Percentiles rank a stretch among this genome's conserved stretches.
Conservation (phyloP, 306 rosid species). For the Lathyrus oleraceus region DNA sequence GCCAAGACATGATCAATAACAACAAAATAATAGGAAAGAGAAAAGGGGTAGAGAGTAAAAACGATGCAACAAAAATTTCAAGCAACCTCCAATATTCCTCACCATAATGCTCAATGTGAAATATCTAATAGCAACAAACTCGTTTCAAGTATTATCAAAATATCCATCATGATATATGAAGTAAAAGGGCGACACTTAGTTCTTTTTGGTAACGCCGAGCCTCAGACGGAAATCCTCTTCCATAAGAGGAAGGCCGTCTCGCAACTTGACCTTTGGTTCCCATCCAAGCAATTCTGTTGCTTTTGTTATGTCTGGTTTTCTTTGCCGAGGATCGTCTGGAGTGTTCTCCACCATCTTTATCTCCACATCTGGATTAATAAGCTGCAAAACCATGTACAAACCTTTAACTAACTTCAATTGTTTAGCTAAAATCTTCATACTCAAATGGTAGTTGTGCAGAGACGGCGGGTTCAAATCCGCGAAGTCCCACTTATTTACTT, state of each 20-base stretch:
- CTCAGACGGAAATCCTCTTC: slow-evolving; percentile 78
- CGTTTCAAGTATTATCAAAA: slow-evolving; percentile 14
- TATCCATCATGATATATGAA: slow-evolving; percentile 10
- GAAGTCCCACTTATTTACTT: too few species aligned
- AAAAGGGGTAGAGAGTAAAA: not conserved
- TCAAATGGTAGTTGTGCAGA: not conserved
- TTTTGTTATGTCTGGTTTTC: slow-evolving; percentile 77
- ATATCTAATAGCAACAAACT: slow-evolving; percentile 7
- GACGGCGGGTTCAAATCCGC: too few species aligned
- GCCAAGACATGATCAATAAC: not conserved
- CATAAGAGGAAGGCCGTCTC: slow-evolving; percentile 83
- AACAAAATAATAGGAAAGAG: not conserved
- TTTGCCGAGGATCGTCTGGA: slow-evolving; percentile 81
- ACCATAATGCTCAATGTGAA: not conserved
- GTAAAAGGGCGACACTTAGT: slow-evolving; percentile 16
- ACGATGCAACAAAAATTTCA: not conserved
- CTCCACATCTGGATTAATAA: slow-evolving; percentile 69
- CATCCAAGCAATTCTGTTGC: slow-evolving; percentile 72
- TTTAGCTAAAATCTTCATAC: not conserved
- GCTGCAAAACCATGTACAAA: slow-evolving; percentile 50
- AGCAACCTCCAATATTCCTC: slow-evolving; percentile 4
- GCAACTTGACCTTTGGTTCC: slow-evolving; percentile 73
- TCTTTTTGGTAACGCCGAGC: slow-evolving; percentile 58
- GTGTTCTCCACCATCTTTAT: slow-evolving; percentile 81
- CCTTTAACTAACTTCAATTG: not conserved